Conservation (phyloP, 768 basidiomycete genomes). For the Suillus decipiens region DNA sequence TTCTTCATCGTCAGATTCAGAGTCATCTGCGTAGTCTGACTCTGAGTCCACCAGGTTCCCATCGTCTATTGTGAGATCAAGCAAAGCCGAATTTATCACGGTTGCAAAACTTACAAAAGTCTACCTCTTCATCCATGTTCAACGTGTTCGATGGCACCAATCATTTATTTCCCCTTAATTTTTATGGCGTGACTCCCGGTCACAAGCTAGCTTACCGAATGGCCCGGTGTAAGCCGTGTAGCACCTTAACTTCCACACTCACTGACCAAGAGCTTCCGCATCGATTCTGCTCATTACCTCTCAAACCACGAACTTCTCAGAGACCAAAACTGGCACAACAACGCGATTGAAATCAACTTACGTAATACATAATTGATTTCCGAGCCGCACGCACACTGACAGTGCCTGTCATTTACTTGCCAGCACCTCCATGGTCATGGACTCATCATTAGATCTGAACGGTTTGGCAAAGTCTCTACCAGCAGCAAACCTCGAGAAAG, state of each 20-base stretch:
- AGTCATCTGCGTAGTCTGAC: slow-evolving; percentile 13
- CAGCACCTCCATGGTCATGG: slow-evolving; percentile 42
- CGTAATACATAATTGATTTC: slow-evolving; percentile 4
- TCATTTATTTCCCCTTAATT: not conserved
- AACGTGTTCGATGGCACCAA: not conserved
- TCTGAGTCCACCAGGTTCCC: slow-evolving; percentile 46
- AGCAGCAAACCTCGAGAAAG: slow-evolving; percentile 65
- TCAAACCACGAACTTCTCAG: not conserved
- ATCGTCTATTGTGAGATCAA: slow-evolving; percentile 34
- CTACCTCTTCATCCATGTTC: slow-evolving; percentile 18
- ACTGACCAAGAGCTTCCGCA: not conserved
- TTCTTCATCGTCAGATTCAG: slow-evolving; percentile 3
- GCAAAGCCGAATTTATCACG: slow-evolving; percentile 39
- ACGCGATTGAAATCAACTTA: slow-evolving; percentile 8
- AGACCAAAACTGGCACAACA: not conserved
- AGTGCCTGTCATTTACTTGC: not conserved
- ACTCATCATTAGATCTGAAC: slow-evolving; percentile 71
- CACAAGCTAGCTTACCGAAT: not conserved
- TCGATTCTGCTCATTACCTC: not conserved
- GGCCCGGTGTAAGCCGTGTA: not conserved
- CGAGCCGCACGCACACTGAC: not conserved
- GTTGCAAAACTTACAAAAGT: slow-evolving; percentile 36
- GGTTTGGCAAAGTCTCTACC: slow-evolving; percentile 78
- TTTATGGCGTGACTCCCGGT: not conserved
- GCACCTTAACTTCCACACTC: not conserved